Evolutionary conservation across 1,284 basidiomycete species (phyloP), one percentile per base, ranked within the genome.

Genomic region (Sporisorium graminicola): DNA sequence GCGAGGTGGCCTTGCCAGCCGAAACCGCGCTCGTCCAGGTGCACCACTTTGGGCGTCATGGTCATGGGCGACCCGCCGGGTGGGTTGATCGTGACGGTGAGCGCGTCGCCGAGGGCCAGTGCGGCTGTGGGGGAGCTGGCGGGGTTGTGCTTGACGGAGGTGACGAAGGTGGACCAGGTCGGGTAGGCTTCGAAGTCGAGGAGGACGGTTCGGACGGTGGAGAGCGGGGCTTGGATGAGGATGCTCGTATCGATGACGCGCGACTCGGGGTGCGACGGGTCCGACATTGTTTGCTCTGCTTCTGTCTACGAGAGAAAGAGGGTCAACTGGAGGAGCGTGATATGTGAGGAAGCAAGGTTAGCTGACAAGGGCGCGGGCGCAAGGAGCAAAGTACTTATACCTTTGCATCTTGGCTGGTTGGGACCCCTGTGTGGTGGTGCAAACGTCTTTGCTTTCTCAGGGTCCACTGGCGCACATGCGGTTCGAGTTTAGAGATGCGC

Each of bases 1-100:
- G 50, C 63, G 16, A 65, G 63, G 42, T 65, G 63, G 27, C 63
- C 63, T 33, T 65, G 63, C 63, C 63, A 65, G 5, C 63, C 63
- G 7, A 65, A 58, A 2, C 55, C 56, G 0, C 4, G 6, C 0
- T 65, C 56, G 44, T 58, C 56, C 1, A 58, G 43, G 18, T 53
- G 63, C 24, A 58, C 63, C 8, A 65, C 52, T 5, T 24, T 47
- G 1, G 63, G 63, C 1, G 29, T 54, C 43, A 65, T 29, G 1
- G 12, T 43, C 63, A 65, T 65, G 8, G 51, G 33, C 3, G 63
- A 54, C 3, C 63, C 63, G 0, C 56, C 51, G 1, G 63, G 56
- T 42, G 63, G 63, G n/a, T 13, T 22, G 14, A 65, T 6, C 0
- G 26, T 53, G 6, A 65, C 63, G 16, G 8, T 54, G 9, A 65